Conservation (phyloP, 2,329 filamentous ascomycete species). For the Xylariaceae sp. region DNA sequence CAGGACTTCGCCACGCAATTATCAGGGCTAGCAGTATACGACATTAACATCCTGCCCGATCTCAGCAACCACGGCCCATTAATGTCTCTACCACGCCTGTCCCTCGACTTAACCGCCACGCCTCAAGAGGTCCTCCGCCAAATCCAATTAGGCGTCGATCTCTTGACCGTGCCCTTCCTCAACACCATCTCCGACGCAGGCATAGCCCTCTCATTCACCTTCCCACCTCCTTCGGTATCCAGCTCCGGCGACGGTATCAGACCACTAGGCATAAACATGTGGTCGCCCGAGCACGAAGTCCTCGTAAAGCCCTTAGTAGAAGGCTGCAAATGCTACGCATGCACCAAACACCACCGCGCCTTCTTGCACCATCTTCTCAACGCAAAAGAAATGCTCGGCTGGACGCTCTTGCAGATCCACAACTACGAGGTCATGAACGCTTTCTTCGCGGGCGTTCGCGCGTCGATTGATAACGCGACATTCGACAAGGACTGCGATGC, state of each 20-base stretch:
- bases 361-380: slow-evolving; percentile 87
- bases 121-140: slow-evolving; percentile 82
- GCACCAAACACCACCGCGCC: slow-evolving; percentile 81
- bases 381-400: slow-evolving; percentile 96
- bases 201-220: slow-evolving; percentile 80
- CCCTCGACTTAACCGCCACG: slow-evolving; percentile 65
- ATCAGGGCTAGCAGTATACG: slow-evolving; percentile 79
- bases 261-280: slow-evolving; percentile 81
- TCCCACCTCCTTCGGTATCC: slow-evolving; percentile 63
- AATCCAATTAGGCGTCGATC: slow-evolving; percentile 77
- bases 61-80: slow-evolving; percentile 65
- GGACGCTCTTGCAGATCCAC: slow-evolving; percentile 91
- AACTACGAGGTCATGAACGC: slow-evolving; percentile 76
- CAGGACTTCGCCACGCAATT: slow-evolving; percentile 66
- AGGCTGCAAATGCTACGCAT: slow-evolving; percentile 82
- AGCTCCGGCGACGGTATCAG: slow-evolving; percentile 34
- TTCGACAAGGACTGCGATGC: slow-evolving; percentile 62
- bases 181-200: slow-evolving; percentile 80
- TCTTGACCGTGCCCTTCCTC: slow-evolving; percentile 80
- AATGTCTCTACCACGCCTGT: slow-evolving; percentile 71
- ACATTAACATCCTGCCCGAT: slow-evolving; percentile 71
- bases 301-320: slow-evolving; percentile 67
- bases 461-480: slow-evolving; percentile 62
- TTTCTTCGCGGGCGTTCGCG: slow-evolving; percentile 77
- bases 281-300: slow-evolving; percentile 66